phyloP scores from a whole-genome alignment of 2,329 filamentous ascomycete species.

The Tolypocladium amazonense region DNA sequence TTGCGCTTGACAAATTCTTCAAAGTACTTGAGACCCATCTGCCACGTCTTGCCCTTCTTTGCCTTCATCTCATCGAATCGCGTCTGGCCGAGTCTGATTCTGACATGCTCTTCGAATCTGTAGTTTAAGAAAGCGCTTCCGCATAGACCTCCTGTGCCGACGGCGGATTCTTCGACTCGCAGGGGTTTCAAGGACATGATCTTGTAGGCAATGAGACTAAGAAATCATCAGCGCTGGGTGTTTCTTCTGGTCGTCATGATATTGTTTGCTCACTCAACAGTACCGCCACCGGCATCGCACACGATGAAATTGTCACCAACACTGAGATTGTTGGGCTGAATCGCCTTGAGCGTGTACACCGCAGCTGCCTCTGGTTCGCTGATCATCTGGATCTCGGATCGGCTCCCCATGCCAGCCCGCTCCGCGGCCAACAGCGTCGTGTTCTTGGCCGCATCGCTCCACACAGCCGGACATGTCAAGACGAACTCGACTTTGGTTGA shows the following conservation, averaged over 20 bases:
- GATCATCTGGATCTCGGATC: constrained; percentile 64
- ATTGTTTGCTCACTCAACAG: constrained; percentile 46
- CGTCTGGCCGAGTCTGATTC: constrained; percentile 52
- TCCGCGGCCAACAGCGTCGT: constrained; percentile 70
- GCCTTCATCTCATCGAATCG: constrained; percentile 65
- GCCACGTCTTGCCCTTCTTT: constrained; percentile 72
- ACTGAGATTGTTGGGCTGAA: constrained; percentile 63
- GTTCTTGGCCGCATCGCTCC: constrained; percentile 79
- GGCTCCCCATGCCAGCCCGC: constrained; percentile 64
- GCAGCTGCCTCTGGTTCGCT: constrained; percentile 73
- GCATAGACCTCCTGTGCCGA: constrained; percentile 68
- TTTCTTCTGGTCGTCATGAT: background rate
- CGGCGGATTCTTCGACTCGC: constrained; percentile 66
- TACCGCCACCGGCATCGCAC: constrained; percentile 52
- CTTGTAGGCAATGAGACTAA: constrained; percentile 65
- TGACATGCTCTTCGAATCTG: constrained; percentile 68
- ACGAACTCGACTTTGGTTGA: constrained; percentile 69
- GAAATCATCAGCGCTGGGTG: constrained; percentile 8
- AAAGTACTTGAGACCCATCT: constrained; percentile 68
- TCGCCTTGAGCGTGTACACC: constrained; percentile 69
- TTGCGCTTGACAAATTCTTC: constrained; percentile 80
- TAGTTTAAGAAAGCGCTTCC: constrained; percentile 74
- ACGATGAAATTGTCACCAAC: constrained; percentile 57
- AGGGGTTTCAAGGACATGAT: constrained; percentile 64
- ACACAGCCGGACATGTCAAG: constrained; percentile 72